phyloP scores from a whole-genome alignment of 345 rosid species.

The Lenwebbia sp. region DNA sequence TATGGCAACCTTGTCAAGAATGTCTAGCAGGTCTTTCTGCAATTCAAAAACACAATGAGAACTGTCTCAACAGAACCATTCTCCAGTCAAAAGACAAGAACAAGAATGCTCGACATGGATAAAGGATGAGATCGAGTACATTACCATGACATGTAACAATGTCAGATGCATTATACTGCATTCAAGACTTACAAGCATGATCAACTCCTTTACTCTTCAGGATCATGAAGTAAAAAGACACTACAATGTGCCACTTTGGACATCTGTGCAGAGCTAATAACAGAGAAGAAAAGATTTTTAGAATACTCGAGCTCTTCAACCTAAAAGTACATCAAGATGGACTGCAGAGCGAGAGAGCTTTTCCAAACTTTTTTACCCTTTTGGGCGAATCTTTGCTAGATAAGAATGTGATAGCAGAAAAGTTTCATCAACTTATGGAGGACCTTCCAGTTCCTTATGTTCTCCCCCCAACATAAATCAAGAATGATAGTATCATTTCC shows the following conservation, averaged over 20 bases:
- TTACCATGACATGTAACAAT: background rate
- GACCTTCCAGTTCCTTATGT: background rate
- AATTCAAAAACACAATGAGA: constrained; percentile 4
- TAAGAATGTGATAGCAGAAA: background rate
- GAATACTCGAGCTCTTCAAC: background rate
- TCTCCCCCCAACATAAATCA: background rate
- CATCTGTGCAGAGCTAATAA: background rate
- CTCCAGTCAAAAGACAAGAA: background rate
- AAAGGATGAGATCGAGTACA: background rate
- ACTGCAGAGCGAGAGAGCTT: background rate
- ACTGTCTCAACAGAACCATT: background rate
- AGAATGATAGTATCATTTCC: background rate
- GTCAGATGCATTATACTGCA: background rate
- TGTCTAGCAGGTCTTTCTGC: constrained; percentile 55
- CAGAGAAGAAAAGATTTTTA: background rate
- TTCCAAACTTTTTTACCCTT: background rate
- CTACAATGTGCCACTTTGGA: background rate
- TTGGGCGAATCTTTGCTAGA: background rate
- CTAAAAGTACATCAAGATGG: background rate
- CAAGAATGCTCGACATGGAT: background rate
- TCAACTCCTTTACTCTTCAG: background rate
- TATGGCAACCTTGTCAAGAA: constrained; percentile 43
- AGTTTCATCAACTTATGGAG: background rate
- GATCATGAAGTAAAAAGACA: background rate
- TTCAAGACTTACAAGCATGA: background rate